A percentile compares a stretch with the other conserved stretches of the same genome.
Conservation (phyloP, 2,329 filamentous ascomycete genomes). For the Penicillium expansum region DNA sequence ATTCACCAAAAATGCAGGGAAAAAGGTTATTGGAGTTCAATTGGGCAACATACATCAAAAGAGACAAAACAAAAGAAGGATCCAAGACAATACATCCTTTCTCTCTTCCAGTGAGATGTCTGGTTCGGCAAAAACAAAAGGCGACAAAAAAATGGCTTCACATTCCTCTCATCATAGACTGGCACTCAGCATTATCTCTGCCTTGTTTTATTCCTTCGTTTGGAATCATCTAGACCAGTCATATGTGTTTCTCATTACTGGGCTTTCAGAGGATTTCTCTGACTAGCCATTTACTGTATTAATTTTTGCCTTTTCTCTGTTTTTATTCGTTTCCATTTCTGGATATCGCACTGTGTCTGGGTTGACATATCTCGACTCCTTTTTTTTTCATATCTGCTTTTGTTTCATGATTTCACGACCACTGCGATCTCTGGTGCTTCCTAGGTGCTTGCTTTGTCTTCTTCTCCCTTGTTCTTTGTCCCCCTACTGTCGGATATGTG, state of each 20-base stretch:
- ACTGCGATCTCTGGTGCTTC: conserved; percentile 10
- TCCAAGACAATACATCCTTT: conserved; percentile 5
- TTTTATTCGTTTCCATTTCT: conserved; percentile 1
- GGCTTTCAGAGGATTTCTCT: neutral
- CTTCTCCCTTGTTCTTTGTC: conserved; percentile 8
- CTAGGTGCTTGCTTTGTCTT: conserved; percentile 6
- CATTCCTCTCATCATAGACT: conserved; percentile 18
- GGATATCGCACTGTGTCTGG: neutral
- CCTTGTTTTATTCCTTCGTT: conserved; percentile 5
- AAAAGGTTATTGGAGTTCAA: conserved; percentile 21
- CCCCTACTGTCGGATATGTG: conserved; percentile 5
- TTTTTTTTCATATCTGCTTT: neutral
- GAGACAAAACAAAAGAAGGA: conserved; percentile 17
- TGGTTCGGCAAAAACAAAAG: conserved; percentile 3
- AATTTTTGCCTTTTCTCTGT: conserved; percentile 17
- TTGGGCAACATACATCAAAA: conserved; percentile 21
- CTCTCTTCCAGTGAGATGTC: conserved; percentile 1
- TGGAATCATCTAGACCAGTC: conserved; percentile 20
- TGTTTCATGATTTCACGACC: conserved; percentile 19
- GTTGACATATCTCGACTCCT: conserved; percentile 1
- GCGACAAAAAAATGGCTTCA: conserved; percentile 1
- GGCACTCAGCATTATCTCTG: conserved; percentile 5
- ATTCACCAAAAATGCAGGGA: conserved; percentile 14
- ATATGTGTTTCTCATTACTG: conserved; percentile 10
- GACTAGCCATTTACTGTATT: conserved; percentile 19